phyloP scores from a whole-genome alignment of 2,329 filamentous ascomycete species.

The Claviceps sp. region DNA sequence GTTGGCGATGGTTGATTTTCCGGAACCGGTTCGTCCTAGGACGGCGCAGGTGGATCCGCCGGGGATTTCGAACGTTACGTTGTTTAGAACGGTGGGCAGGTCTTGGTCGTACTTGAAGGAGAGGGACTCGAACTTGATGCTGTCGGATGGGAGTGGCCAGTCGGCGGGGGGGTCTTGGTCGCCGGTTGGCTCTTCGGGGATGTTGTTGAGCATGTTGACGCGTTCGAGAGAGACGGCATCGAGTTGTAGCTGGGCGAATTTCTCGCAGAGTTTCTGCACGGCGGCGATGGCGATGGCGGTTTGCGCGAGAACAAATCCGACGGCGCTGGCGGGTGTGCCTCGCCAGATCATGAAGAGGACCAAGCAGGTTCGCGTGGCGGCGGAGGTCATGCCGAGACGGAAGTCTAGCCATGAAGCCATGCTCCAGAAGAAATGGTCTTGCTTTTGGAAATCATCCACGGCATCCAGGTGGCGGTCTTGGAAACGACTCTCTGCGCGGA shows the following conservation, averaged over 20 bases:
- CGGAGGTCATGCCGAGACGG: conserved; percentile 50
- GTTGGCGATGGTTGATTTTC: conserved; percentile 65
- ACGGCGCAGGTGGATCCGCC: conserved; percentile 49
- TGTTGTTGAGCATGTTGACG: conserved; percentile 65
- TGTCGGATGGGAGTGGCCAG: conserved; percentile 62
- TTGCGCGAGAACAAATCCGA: conserved; percentile 66
- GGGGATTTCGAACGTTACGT: conserved; percentile 61
- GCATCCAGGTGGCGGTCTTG: conserved; percentile 67
- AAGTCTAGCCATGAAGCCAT: conserved; percentile 76
- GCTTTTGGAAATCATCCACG: conserved; percentile 81
- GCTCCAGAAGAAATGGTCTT: conserved; percentile 93
- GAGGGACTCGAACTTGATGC: conserved; percentile 63
- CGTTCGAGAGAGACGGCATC: conserved; percentile 85
- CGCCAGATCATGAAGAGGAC: conserved; percentile 63
- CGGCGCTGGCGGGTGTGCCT: conserved; percentile 61
- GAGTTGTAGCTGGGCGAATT: conserved; percentile 78
- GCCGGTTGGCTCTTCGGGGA: conserved; percentile 62
- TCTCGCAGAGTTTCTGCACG: conserved; percentile 50
- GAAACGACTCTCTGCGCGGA: conserved; percentile 65
- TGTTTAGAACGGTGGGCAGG: conserved; percentile 57
- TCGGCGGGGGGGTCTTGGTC: conserved; percentile 54
- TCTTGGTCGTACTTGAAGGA: conserved; percentile 69
- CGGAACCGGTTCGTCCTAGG: conserved; percentile 72
- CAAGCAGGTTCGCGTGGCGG: conserved; percentile 58
- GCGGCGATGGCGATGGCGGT: conserved; percentile 23